A percentile compares a stretch with the other conserved stretches of the same genome.
phyloP scores from a whole-genome alignment of 306 rosid genomes.

The Vigna reflexopilosa region DNA sequence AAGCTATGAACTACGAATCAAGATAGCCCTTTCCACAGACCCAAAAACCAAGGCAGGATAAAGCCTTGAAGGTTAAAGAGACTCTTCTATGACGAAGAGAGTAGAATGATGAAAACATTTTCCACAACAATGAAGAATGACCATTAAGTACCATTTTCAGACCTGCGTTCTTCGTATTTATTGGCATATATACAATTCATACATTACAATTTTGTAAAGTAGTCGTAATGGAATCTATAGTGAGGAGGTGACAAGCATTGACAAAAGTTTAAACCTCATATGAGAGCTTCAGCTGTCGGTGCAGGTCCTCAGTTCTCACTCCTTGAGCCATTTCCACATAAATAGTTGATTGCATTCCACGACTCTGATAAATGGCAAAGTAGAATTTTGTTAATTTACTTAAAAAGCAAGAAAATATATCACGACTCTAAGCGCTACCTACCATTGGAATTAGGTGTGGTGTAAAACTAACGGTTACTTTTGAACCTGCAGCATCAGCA shows the following conservation, averaged over 20 bases:
- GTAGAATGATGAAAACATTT: not conserved
- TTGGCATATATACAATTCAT: not conserved
- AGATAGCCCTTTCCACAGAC: slow-evolving; percentile 32
- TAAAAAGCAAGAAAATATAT: slow-evolving; percentile 3
- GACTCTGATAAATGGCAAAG: slow-evolving; percentile 59
- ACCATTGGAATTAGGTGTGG: slow-evolving; percentile 98
- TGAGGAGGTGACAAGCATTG: slow-evolving; percentile 28
- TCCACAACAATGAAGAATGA: slow-evolving; percentile 1
- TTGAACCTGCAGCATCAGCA: slow-evolving; percentile 74
- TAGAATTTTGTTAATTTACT: slow-evolving; percentile 17
- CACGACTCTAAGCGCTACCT: slow-evolving; percentile 32
- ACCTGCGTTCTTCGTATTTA: slow-evolving; percentile 13
- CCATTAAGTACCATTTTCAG: slow-evolving; percentile 3
- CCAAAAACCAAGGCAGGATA: slow-evolving; percentile 17
- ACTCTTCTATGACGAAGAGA: not conserved
- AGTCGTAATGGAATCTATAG: slow-evolving; percentile 11
- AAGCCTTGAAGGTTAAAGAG: slow-evolving; percentile 11
- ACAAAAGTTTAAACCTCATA: slow-evolving; percentile 66
- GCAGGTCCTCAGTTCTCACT: slow-evolving; percentile 68
- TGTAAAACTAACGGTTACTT: slow-evolving; percentile 85
- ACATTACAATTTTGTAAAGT: slow-evolving; percentile 5
- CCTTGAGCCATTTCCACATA: slow-evolving; percentile 93
- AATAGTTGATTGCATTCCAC: slow-evolving; percentile 97
- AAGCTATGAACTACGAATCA: slow-evolving; percentile 22
- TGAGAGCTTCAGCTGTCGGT: slow-evolving; percentile 67